Conservation (phyloP, 2,329 filamentous ascomycete species). For the Arthrobotrys conoides region DNA sequence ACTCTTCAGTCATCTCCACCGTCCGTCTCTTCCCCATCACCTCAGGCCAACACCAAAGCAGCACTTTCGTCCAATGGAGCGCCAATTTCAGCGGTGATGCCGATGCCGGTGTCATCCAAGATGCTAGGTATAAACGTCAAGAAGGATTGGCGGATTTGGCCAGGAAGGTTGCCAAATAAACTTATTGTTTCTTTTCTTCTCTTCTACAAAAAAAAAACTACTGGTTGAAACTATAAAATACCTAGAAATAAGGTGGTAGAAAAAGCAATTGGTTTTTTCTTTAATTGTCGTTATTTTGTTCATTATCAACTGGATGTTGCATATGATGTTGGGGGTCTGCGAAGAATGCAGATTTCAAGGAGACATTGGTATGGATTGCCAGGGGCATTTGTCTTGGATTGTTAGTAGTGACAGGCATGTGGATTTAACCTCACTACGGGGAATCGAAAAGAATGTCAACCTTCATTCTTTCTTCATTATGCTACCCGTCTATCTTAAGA, state of each 20-base stretch:
- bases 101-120: constrained; percentile 79
- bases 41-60: constrained; percentile 75
- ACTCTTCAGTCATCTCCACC: constrained; percentile 77
- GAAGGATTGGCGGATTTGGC: constrained; percentile 79
- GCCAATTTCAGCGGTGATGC: constrained; percentile 80
- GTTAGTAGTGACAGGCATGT: not conserved
- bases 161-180: constrained; percentile 67
- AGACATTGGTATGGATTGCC: not conserved
- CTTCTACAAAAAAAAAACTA: no score
- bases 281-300: no score
- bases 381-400: not conserved
- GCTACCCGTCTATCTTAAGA: no score
- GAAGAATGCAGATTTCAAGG: not conserved
- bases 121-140: constrained; percentile 82
- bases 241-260: not conserved
- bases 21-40: constrained; percentile 77
- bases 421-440: not conserved
- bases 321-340: not conserved
- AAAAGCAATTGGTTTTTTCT: no score
- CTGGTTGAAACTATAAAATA: not conserved
- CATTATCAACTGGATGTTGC: not conserved
- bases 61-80: constrained; percentile 79
- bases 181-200: not conserved
- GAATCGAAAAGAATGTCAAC: no score
- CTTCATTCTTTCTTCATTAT: no score